Evolutionary conservation across 306 rosid species (phyloP), one percentile per base, ranked within the genome.

Genomic region (Lotus japonicus): DNA sequence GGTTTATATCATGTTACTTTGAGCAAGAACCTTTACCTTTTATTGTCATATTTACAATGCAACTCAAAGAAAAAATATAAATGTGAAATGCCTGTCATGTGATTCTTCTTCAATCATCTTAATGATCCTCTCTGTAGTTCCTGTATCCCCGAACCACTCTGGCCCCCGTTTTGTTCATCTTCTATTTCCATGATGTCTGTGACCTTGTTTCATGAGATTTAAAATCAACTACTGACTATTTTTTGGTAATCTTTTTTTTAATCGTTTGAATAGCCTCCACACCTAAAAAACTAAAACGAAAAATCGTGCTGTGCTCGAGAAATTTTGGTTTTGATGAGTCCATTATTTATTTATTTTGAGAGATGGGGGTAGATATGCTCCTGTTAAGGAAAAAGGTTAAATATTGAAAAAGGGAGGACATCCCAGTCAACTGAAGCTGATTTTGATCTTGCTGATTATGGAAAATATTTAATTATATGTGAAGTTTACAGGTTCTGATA

Each of bases 261-360:
- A 63, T 68, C 67, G 43, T 6, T 9, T n/a, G 8, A 31, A n/a
- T 62, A n/a, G 28, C 36, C 36, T 1, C 36, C 1, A 31, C 36
- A n/a, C 26, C 26, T 21, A 21, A 21, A 21, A 1, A 11, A 41
- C 70, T 55, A 21, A 31, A 31, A 31, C 5, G 23, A 6, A 19
- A 63, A 74, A 35, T 44, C 38, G 19, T 64, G 49, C 19, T 31
- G 43, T n/a, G 26, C 19, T 44, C 13, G 50, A 42, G 65, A 41
- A 58, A 64, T 10, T 72, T 64, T 45, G 66, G 52, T 19, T 74
- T 64, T 35, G 9, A 68, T 68, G 50, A n/a, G 49, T 16, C 57
- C 35, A 23, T 46, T 46, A 14, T 64, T 48, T 45, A 28, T 70
- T 44, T 23, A 7, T 54, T 52, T 31, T 38, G 9, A 12, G 8